Conservation (phyloP, 1,139 yeast genomes). For the Pichia sp. region DNA sequence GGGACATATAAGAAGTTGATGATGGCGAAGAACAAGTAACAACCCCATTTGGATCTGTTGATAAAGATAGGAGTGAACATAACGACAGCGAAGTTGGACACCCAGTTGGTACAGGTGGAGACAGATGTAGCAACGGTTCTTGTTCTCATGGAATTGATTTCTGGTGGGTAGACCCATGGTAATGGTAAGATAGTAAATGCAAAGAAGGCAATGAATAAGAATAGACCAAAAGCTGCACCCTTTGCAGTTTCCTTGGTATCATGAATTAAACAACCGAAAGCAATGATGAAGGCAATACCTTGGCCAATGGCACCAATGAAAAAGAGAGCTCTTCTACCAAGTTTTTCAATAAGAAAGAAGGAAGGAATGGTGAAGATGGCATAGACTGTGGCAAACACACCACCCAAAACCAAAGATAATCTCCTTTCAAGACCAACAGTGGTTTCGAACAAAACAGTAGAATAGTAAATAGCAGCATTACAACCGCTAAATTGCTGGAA, state of each 20-base stretch:
- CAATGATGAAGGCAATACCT: conserved; percentile 38
- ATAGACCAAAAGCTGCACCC: conserved; percentile 48
- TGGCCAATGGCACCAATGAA: conserved; percentile 40
- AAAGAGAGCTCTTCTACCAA: conserved; percentile 56
- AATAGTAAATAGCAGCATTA: conserved; percentile 65
- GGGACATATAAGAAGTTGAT: conserved; percentile 49
- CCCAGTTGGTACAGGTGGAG: conserved; percentile 51
- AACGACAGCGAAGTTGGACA: conserved; percentile 44
- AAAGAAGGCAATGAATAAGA: conserved; percentile 41
- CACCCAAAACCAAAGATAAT: conserved; percentile 56
- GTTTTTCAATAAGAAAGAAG: conserved; percentile 56
- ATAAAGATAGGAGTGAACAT: conserved; percentile 47
- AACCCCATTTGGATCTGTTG: conserved; percentile 39
- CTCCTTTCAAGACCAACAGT: conserved; percentile 48
- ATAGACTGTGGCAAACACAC: conserved; percentile 60
- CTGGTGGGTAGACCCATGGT: conserved; percentile 47
- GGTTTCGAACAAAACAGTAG: conserved; percentile 57
- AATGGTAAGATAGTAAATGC: conserved; percentile 38
- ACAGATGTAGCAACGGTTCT: conserved; percentile 42
- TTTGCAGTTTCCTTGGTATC: conserved; percentile 33
- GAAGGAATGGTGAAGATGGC: conserved; percentile 61
- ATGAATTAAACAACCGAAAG: conserved; percentile 38
- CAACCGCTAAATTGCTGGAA: conserved; percentile 51
- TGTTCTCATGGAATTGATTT: conserved; percentile 40
- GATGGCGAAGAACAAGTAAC: conserved; percentile 38